These are phyloP conservation scores for Lumnitzera racemosa DNA, from an alignment of 345 rosid genomes.

Conservation along the genomic window DNA sequence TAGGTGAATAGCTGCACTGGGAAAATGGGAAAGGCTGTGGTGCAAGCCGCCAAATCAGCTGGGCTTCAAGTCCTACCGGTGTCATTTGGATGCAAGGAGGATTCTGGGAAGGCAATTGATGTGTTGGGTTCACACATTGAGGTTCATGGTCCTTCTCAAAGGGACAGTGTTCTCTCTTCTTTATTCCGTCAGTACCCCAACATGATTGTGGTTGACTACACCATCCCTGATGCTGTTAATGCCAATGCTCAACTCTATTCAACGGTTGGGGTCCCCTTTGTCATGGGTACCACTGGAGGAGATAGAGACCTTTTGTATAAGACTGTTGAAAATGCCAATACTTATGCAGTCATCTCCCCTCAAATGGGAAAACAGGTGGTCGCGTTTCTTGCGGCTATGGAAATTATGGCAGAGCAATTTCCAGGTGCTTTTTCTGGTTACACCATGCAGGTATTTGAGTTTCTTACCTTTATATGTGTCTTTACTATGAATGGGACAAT, in stretches of 20 bases:
- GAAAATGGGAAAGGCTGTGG: slow-evolving; percentile 86
- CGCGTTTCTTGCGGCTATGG: slow-evolving; percentile 97
- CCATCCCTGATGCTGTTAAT: slow-evolving; percentile 78
- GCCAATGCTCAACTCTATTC: slow-evolving; percentile 78
- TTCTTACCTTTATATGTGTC: no score
- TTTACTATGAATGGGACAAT: no score
- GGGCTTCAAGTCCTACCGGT: slow-evolving; percentile 71
- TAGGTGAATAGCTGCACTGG: slow-evolving; percentile 89
- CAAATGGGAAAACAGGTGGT: slow-evolving; percentile 99
- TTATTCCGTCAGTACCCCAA: slow-evolving; percentile 54
- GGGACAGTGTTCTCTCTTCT: slow-evolving; percentile 61
- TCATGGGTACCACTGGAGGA: slow-evolving; percentile 98
- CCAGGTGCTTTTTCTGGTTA: slow-evolving; percentile 97
- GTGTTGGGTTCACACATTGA: slow-evolving; percentile 62
- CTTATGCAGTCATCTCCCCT: slow-evolving; percentile 89
- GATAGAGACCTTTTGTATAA: slow-evolving; percentile 57
- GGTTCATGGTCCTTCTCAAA: slow-evolving; percentile 65
- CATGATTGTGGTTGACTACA: slow-evolving; percentile 78
- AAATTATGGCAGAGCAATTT: slow-evolving; percentile 91
- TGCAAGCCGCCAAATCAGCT: slow-evolving; percentile 78
- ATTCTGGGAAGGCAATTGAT: slow-evolving; percentile 54
- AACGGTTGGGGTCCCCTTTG: slow-evolving; percentile 94
- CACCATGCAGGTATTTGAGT: slow-evolving; percentile 47
- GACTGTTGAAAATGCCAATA: slow-evolving; percentile 58
- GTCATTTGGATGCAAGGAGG: slow-evolving; percentile 65